These are phyloP conservation scores for Lichtheimia corymbifera DNA, from an alignment of 371 early-diverging fungal genomes.

Conservation along the genomic window DNA sequence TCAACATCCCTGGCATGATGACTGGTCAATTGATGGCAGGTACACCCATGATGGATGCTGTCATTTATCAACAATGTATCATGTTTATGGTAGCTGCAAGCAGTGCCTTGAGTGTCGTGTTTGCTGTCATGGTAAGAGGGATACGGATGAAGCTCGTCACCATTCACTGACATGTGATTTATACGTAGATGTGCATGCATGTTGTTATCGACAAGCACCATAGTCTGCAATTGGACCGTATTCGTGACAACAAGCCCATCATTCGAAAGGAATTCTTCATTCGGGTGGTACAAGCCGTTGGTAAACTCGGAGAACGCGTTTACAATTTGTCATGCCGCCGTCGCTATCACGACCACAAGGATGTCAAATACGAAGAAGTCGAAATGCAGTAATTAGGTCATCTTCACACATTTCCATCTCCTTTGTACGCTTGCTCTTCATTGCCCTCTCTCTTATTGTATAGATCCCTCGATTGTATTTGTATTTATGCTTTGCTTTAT, in stretches of 20 bases:
- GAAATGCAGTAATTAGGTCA: conserved; percentile 6
- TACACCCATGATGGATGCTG: conserved; percentile 76
- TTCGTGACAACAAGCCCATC: conserved; percentile 31
- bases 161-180: background rate
- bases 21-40: conserved; percentile 89
- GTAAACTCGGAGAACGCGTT: conserved; percentile 2
- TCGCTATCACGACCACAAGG: background rate
- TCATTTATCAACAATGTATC: conserved; percentile 80
- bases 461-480: too few relatives aligned
- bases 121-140: conserved; percentile 57
- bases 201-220: conserved; percentile 63
- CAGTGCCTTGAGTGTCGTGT: conserved; percentile 65
- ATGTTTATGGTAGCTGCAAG: conserved; percentile 83
- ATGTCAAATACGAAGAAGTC: conserved; percentile 18
- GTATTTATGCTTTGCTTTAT: too few relatives aligned
- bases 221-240: conserved; percentile 56
- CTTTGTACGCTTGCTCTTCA: too few relatives aligned
- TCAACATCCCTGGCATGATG: conserved; percentile 92
- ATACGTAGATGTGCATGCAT: conserved; percentile 53
- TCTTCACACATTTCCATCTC: too few relatives aligned
- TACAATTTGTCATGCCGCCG: conserved; percentile 12
- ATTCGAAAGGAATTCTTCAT: conserved; percentile 11
- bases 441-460: too few relatives aligned
- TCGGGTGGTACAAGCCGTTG: conserved; percentile 9
- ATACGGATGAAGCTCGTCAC: background rate